Base-by-base conservation (phyloP, 805 yeast genomes). In the Lipomyces kockii region DNA sequence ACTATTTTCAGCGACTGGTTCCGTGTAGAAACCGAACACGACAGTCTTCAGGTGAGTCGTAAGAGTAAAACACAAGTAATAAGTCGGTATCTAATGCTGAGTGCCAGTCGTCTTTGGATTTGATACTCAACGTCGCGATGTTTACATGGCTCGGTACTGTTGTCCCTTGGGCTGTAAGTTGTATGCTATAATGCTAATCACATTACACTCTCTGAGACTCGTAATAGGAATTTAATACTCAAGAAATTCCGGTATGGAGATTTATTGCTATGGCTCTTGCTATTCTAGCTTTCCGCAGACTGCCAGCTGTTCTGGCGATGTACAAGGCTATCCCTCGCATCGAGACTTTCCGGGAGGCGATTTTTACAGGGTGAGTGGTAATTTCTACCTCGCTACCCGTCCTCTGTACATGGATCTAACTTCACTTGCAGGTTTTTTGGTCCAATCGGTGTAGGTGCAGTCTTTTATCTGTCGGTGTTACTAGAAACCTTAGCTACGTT, bases 361-460 rank as follows among this genome's bases (percentile, higher is more conserved):
- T 88, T 4, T 86, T 89, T 74, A 85, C 88, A 68, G 92, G 92
- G 57, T 68, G 54, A 34, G 63, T 62, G 2, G 29, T 17, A 17
- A n/a, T 29, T 37, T 55, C 53, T 17, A 25, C 14, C n/a, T 20
- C 29, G 20, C 4, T 6, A 12, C 49, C n/a, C 17, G 14, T 25
- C 25, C 25, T 0, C 34, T 25, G 29, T 17, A 53, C 27, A 17
- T 14, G 29, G 14, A 17, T 43, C 39, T 43, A 43, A 43, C 9
- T n/a, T n/a, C 3, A 6, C 20, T 4, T n/a, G 3, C 32, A 63
- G 70, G 2, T 91, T 86, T 78, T 89, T 89, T 74, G 92, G 92
- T 51, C 92, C 92, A 17, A 87, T 89, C 74, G 92, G 92, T 29
- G 88, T 86, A 2, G 89, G 89, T 39, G 89, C 88, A 2, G 78